Evolutionary conservation across 495 filamentous ascomycete genomes (phyloP).

Genomic region (Oidiodendron maius): DNA sequence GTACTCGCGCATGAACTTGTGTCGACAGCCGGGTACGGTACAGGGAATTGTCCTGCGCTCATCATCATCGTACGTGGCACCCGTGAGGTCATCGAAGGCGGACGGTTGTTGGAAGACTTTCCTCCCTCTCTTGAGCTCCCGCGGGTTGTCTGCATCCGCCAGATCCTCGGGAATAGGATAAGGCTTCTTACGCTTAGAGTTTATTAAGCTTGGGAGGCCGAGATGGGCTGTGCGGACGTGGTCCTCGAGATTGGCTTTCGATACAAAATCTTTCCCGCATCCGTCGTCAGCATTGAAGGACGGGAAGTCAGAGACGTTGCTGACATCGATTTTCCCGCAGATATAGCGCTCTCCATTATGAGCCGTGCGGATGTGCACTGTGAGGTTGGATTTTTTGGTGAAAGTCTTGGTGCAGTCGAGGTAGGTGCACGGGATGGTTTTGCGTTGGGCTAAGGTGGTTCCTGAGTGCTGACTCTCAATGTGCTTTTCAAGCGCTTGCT

Average conservation of each 20-base stretch:
- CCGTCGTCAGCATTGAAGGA: slow-evolving; percentile 61
- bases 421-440: slow-evolving; percentile 56
- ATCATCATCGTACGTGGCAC: slow-evolving; percentile 49
- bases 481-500: slow-evolving; percentile 59
- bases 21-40: slow-evolving; percentile 42
- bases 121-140: slow-evolving; percentile 12
- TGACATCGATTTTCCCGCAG: slow-evolving; percentile 64
- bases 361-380: slow-evolving; percentile 66
- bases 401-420: slow-evolving; percentile 65
- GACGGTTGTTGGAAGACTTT: slow-evolving; percentile 1
- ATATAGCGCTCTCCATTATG: slow-evolving; percentile 67
- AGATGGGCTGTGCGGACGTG: slow-evolving; percentile 75
- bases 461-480: slow-evolving; percentile 63
- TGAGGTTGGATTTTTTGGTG: slow-evolving; percentile 72
- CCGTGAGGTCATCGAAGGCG: slow-evolving; percentile 44
- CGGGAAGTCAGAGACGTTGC: slow-evolving; percentile 45
- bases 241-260: slow-evolving; percentile 70
- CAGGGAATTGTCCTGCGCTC: slow-evolving; percentile 47
- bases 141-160: slow-evolving; percentile 9
- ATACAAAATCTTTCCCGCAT: slow-evolving; percentile 62
- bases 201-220: slow-evolving; percentile 36
- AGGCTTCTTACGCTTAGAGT: slow-evolving; percentile 29
- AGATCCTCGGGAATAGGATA: slow-evolving; percentile 9
- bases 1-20: slow-evolving; percentile 59
- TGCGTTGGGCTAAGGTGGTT: slow-evolving; percentile 53